A percentile compares a stretch with the other conserved stretches of the same genome.
Evolutionary conservation across 805 yeast species (phyloP).

Genomic region (Saccharomycodes ludwigii): DNA sequence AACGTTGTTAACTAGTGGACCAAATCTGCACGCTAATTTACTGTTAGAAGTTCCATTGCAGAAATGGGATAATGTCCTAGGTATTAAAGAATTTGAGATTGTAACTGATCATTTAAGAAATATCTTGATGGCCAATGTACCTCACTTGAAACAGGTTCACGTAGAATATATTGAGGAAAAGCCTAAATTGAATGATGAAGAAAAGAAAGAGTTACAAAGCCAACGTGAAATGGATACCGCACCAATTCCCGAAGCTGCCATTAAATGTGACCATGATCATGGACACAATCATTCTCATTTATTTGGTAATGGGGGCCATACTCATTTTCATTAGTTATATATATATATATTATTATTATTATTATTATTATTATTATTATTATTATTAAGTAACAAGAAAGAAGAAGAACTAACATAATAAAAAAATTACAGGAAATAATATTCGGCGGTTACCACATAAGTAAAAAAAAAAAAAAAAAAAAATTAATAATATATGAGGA

Average conservation of each 20-base stretch:
- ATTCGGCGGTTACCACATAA: no score
- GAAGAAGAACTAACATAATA: not conserved
- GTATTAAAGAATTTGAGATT: slow-evolving; percentile 29
- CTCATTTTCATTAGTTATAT: not conserved
- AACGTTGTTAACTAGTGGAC: slow-evolving; percentile 44
- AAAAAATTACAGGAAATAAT: not conserved
- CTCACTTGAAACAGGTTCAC: slow-evolving; percentile 1
- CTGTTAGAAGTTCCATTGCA: slow-evolving; percentile 29
- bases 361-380: not conserved
- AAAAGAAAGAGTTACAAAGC: slow-evolving; percentile 1
- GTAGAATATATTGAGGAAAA: slow-evolving; percentile 3
- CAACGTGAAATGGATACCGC: not conserved
- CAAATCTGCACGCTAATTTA: slow-evolving; percentile 31
- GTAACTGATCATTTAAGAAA: slow-evolving; percentile 23
- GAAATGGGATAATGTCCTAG: slow-evolving; percentile 32
- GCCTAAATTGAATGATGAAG: not conserved
- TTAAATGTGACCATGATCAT: slow-evolving; percentile 2
- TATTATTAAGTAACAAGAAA: not conserved
- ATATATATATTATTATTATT: not conserved
- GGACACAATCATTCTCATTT: not conserved
- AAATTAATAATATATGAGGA: no score
- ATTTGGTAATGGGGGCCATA: not conserved
- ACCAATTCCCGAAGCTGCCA: slow-evolving; percentile 5
- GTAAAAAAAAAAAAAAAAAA: no score
- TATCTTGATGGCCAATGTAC: not conserved